Conservation (phyloP, 768 basidiomycete genomes). For the Calvatia gigantea region DNA sequence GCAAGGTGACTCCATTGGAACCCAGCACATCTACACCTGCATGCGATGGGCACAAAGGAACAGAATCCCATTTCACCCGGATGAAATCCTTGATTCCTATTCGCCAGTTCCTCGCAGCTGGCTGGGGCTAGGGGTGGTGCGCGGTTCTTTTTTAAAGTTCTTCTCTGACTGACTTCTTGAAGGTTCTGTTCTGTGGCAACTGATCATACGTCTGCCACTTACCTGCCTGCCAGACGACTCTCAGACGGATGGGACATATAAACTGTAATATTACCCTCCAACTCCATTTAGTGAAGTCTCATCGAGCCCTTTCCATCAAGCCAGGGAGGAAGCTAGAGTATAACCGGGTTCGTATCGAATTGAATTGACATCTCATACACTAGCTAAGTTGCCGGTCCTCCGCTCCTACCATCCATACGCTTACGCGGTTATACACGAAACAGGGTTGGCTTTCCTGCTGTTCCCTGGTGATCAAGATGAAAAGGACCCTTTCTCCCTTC, state of each 20-base stretch:
- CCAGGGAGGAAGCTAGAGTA: not conserved
- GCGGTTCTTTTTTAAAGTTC: not conserved
- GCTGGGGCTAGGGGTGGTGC: too few species aligned
- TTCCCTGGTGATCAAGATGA: not conserved
- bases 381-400: not conserved
- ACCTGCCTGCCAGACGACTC: not conserved
- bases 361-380: not conserved
- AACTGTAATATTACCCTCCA: too few species aligned
- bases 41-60: not conserved
- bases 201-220: not conserved
- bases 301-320: not conserved
- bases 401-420: not conserved
- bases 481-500: not conserved
- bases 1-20: too few species aligned
- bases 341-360: not conserved
- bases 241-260: too few species aligned
- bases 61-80: slow-evolving; percentile 5
- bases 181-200: not conserved
- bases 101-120: too few species aligned
- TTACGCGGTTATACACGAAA: not conserved
- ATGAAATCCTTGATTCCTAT: not conserved
- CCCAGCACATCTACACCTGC: too few species aligned
- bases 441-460: not conserved
- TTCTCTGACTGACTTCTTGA: not conserved
- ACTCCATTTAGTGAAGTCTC: too few species aligned